Conservation (phyloP, 169 alveolate species). For the Hepatocystis sp. region DNA sequence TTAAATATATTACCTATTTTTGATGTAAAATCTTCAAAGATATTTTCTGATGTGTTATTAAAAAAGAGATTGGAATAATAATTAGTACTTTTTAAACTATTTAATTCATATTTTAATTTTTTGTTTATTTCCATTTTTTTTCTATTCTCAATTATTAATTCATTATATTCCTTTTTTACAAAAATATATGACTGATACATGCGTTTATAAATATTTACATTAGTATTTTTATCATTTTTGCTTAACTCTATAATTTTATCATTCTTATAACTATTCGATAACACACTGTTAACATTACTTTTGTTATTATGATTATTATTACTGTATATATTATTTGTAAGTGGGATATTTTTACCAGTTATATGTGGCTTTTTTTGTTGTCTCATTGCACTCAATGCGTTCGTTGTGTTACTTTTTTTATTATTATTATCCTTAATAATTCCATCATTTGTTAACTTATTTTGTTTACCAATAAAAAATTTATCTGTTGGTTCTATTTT, state of each 20-base stretch:
- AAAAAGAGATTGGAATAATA: constrained; percentile 65
- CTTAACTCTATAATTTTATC: constrained; percentile 40
- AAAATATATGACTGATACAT: constrained; percentile 61
- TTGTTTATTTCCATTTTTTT: constrained; percentile 27
- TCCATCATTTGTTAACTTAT: too few relatives aligned
- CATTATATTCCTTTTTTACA: constrained; percentile 43
- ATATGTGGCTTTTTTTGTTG: too few relatives aligned
- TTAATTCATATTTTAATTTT: constrained; percentile 68
- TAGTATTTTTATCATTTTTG: constrained; percentile 42
- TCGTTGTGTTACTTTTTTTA: too few relatives aligned
- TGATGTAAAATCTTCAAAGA: constrained; percentile 64
- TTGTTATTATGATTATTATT: too few relatives aligned
- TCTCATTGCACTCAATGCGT: too few relatives aligned
- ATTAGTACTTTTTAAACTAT: constrained; percentile 26
- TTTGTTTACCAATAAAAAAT: too few relatives aligned
- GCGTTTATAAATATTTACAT: constrained; percentile 54
- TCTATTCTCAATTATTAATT: constrained; percentile 20
- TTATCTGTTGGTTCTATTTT: too few relatives aligned
- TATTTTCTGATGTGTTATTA: constrained; percentile 55
- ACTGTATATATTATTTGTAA: too few relatives aligned
- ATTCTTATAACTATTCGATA: too few relatives aligned
- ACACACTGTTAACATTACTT: too few relatives aligned
- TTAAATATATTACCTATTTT: constrained; percentile 53
- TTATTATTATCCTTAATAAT: too few relatives aligned
- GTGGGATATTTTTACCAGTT: too few relatives aligned